phyloP scores from a whole-genome alignment of 2,329 filamentous ascomycete species.

The Leptographium flavum region DNA sequence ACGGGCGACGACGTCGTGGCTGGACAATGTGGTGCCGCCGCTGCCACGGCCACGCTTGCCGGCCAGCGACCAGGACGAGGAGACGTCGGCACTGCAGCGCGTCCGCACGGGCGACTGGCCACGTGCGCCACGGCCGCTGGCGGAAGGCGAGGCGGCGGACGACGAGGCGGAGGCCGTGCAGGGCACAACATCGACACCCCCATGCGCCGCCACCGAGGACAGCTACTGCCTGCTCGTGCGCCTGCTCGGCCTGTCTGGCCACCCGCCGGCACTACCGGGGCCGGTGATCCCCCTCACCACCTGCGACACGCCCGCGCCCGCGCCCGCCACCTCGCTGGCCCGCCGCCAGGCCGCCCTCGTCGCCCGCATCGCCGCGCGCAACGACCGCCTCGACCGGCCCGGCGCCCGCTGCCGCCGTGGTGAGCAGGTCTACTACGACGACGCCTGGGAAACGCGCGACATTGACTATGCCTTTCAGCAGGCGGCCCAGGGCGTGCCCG shows the following conservation, averaged over 20 bases:
- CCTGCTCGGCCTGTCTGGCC: too few species aligned
- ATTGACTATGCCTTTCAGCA: constrained; percentile 20
- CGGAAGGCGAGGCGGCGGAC: too few species aligned
- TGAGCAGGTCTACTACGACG: constrained; percentile 6
- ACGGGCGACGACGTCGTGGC: background rate
- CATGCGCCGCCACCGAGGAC: too few species aligned
- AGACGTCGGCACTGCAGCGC: too few species aligned
- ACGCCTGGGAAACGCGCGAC: constrained; percentile 15
- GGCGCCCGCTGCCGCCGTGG: background rate
- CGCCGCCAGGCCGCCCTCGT: constrained; percentile 18
- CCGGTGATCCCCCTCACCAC: background rate
- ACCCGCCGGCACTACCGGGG: background rate
- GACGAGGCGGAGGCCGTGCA: too few species aligned
- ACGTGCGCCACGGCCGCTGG: too few species aligned
- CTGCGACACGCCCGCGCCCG: background rate
- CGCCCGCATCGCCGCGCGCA: constrained; percentile 23
- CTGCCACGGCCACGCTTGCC: too few species aligned
- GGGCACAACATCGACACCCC: too few species aligned
- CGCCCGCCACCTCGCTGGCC: constrained; percentile 15
- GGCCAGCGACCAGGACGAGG: background rate
- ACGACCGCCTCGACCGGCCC: constrained; percentile 13
- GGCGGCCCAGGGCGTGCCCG: constrained; percentile 17
- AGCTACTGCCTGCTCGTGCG: too few species aligned
- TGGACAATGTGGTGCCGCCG: background rate
- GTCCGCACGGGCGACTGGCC: too few species aligned